These are phyloP conservation scores for Chaetomium strumarium DNA, from an alignment of 2,329 filamentous ascomycete species.

Conservation along the genomic window DNA sequence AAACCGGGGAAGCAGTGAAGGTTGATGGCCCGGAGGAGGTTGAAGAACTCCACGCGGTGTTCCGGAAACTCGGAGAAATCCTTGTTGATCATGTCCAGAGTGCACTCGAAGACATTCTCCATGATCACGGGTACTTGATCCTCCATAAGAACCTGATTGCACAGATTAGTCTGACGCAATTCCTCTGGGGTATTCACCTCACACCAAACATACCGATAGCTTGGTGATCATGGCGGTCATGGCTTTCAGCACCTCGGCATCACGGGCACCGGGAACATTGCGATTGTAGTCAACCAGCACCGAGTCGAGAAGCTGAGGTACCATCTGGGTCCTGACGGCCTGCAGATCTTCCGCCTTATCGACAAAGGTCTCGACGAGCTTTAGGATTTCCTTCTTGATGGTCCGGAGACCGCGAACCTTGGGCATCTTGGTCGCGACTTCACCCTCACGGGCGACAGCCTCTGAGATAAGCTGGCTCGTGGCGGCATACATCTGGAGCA, in stretches of 20 bases:
- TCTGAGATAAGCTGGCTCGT: constrained; percentile 96
- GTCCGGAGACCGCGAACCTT: constrained; percentile 91
- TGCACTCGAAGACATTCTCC: constrained; percentile 98
- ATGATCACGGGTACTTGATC: constrained; percentile 96
- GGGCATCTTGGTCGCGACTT: constrained; percentile 94
- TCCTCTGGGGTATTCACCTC: background rate
- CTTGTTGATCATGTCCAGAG: constrained; percentile 99
- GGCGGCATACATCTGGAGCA: constrained; percentile 98
- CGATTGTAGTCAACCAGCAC: constrained; percentile 94
- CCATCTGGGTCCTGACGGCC: constrained; percentile 87
- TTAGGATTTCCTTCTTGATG: constrained; percentile 98
- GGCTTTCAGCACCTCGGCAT: constrained; percentile 92
- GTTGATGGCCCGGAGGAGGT: constrained; percentile 91
- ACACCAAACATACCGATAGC: constrained; percentile 69
- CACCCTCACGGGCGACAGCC: constrained; percentile 81
- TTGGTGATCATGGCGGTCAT: constrained; percentile 98
- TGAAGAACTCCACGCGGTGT: constrained; percentile 99
- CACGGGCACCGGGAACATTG: constrained; percentile 90
- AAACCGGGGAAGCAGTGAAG: constrained; percentile 85
- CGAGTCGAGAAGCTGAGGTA: constrained; percentile 90
- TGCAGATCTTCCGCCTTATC: constrained; percentile 96
- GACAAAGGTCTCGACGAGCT: constrained; percentile 96
- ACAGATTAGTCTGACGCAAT: background rate
- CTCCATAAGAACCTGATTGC: constrained; percentile 77
- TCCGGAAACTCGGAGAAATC: constrained; percentile 99